Evolutionary conservation across 2,329 filamentous ascomycete genomes (phyloP).

Genomic region (Aspergillus udagawae): DNA sequence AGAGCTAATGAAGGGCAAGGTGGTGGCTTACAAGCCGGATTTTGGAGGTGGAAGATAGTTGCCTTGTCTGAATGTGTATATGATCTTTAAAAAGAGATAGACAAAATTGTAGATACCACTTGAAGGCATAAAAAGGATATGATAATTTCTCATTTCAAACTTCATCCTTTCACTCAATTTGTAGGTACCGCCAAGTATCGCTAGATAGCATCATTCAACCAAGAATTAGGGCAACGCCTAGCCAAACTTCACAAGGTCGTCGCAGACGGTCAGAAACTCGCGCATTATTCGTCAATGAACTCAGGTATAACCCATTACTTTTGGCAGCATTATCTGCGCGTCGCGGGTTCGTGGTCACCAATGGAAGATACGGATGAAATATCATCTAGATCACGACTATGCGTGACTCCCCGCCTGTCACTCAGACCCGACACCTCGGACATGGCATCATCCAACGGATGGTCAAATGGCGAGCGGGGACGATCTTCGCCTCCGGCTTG

Average conservation of each 20-base stretch:
- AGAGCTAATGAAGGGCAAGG: conserved; percentile 70
- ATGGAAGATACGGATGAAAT: conserved; percentile 29
- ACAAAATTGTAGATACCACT: background rate
- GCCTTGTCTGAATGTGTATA: conserved; percentile 3
- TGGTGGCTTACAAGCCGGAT: conserved; percentile 60
- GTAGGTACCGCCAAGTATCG: background rate
- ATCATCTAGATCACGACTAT: conserved; percentile 23
- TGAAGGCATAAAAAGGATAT: background rate
- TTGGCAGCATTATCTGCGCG: background rate
- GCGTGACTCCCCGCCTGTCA: background rate
- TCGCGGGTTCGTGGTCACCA: background rate
- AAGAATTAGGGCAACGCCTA: background rate
- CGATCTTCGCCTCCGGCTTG: conserved; percentile 2
- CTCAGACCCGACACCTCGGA: conserved; percentile 25
- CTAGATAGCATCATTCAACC: background rate
- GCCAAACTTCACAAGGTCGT: too few relatives aligned
- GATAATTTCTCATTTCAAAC: background rate
- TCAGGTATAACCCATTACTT: background rate
- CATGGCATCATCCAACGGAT: conserved; percentile 20
- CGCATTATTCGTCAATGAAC: background rate
- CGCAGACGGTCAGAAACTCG: too few relatives aligned
- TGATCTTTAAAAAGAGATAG: background rate
- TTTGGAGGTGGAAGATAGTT: conserved; percentile 47
- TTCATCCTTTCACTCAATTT: background rate
- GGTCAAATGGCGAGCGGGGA: conserved; percentile 21